phyloP scores from a whole-genome alignment of 805 yeast species.

The Candida koratica region DNA sequence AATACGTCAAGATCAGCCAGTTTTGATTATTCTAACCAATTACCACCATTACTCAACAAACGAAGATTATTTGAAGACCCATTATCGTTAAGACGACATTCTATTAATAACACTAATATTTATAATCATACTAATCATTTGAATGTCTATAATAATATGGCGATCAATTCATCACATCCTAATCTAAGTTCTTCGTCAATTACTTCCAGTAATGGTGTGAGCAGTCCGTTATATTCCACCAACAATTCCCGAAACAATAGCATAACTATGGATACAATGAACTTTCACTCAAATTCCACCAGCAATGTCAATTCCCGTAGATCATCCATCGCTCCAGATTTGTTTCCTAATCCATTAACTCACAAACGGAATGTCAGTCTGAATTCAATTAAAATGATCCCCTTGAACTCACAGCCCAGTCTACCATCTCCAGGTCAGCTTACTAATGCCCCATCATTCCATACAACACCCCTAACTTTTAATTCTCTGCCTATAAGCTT shows the following conservation, averaged over 20 bases:
- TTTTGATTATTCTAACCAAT: constrained; percentile 19
- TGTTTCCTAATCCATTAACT: constrained; percentile 37
- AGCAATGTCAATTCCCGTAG: constrained; percentile 32
- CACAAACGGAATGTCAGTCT: constrained; percentile 17
- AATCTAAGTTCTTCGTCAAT: constrained; percentile 14
- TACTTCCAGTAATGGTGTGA: constrained; percentile 9
- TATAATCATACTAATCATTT: constrained; percentile 4
- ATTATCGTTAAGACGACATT: constrained; percentile 20
- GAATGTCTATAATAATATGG: constrained; percentile 4
- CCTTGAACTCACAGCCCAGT: constrained; percentile 9
- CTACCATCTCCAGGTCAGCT: constrained; percentile 3
- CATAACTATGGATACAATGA: constrained; percentile 28
- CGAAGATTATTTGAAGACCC: constrained; percentile 27
- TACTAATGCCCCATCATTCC: constrained; percentile 1
- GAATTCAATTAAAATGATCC: constrained; percentile 3
- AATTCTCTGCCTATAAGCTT: constrained; percentile 4
- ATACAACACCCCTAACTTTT: not conserved
- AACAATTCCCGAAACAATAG: constrained; percentile 40
- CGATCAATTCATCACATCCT: constrained; percentile 19
- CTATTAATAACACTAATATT: constrained; percentile 22
- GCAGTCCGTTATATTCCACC: constrained; percentile 22
- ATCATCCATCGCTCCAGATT: constrained; percentile 42
- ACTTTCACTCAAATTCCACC: constrained; percentile 16
- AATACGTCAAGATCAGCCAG: constrained; percentile 21
- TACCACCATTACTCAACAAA: constrained; percentile 23